phyloP scores from a whole-genome alignment of 1,139 yeast genomes.

The Suhomyces terraborum region DNA sequence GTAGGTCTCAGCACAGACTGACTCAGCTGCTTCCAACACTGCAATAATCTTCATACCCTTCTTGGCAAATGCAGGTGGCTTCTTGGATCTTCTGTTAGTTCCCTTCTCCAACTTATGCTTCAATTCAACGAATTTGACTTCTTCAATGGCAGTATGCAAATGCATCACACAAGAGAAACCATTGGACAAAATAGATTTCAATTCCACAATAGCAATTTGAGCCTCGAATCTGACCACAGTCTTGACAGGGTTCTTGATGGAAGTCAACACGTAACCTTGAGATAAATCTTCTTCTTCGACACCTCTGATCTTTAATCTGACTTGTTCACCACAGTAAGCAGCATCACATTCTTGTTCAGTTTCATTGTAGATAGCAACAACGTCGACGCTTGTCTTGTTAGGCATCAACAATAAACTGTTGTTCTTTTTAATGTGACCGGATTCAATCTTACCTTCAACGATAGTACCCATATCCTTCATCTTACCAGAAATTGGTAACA shows the following conservation, averaged over 20 bases:
- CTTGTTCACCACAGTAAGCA: slow-evolving; percentile 97
- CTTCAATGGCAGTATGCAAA: slow-evolving; percentile 97
- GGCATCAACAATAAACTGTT: slow-evolving; percentile 86
- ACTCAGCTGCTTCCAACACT: slow-evolving; percentile 76
- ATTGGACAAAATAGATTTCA: slow-evolving; percentile 87
- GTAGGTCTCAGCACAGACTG: slow-evolving; percentile 92
- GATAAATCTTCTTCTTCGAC: slow-evolving; percentile 96
- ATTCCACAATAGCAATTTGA: slow-evolving; percentile 94
- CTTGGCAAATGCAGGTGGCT: slow-evolving; percentile 97
- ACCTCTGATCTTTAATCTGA: slow-evolving; percentile 88
- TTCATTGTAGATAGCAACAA: slow-evolving; percentile 84
- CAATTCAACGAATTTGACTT: slow-evolving; percentile 77
- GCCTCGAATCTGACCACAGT: slow-evolving; percentile 92
- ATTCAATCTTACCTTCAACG: slow-evolving; percentile 96
- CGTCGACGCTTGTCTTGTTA: slow-evolving; percentile 79
- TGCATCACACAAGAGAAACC: slow-evolving; percentile 99
- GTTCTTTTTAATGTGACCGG: slow-evolving; percentile 88
- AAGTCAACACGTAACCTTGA: slow-evolving; percentile 87
- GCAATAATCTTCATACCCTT: slow-evolving; percentile 99
- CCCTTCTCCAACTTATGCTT: slow-evolving; percentile 95
- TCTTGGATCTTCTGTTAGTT: slow-evolving; percentile 93
- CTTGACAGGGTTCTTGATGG: slow-evolving; percentile 83
- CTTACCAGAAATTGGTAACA: slow-evolving; percentile 94
- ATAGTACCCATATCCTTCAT: slow-evolving; percentile 96
- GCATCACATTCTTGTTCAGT: slow-evolving; percentile 91